Conservation (phyloP, 805 yeast genomes). For the Wickerhamiella nectarea region DNA sequence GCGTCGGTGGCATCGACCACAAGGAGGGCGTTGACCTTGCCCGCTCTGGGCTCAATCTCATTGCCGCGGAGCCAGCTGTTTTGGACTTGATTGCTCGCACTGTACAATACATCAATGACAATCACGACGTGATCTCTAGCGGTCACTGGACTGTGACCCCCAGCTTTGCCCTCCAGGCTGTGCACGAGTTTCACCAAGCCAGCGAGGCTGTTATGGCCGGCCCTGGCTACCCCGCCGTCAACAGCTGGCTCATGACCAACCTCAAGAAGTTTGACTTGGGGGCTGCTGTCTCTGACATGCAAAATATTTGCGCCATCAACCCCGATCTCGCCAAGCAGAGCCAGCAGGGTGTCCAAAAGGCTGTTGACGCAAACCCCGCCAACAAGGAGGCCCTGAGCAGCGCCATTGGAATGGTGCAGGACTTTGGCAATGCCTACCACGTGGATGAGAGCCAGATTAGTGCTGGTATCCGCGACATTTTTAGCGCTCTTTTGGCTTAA, state of each 20-base stretch:
- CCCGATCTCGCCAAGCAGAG: slow-evolving; percentile 1
- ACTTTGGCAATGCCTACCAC: slow-evolving; percentile 1
- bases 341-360: background rate
- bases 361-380: background rate
- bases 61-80: slow-evolving; percentile 1
- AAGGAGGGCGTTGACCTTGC: slow-evolving; percentile 3
- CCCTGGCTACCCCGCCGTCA: slow-evolving; percentile 1
- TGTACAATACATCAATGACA: background rate
- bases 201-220: background rate
- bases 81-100: background rate
- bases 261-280: slow-evolving; percentile 4
- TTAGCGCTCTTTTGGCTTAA: background rate
- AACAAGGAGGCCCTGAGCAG: background rate
- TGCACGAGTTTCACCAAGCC: slow-evolving; percentile 1
- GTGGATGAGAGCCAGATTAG: background rate
- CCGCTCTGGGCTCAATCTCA: background rate
- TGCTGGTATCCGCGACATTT: slow-evolving; percentile 4
- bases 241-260: slow-evolving; percentile 1
- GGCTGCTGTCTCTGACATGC: background rate
- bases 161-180: background rate
- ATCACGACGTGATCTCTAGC: background rate
- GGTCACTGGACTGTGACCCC: background rate
- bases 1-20: slow-evolving; percentile 4
- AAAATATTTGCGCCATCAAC: slow-evolving; percentile 4
- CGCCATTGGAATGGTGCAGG: slow-evolving; percentile 2